phyloP scores from a whole-genome alignment of 805 yeast genomes.

The Myxozyma kluyveri region DNA sequence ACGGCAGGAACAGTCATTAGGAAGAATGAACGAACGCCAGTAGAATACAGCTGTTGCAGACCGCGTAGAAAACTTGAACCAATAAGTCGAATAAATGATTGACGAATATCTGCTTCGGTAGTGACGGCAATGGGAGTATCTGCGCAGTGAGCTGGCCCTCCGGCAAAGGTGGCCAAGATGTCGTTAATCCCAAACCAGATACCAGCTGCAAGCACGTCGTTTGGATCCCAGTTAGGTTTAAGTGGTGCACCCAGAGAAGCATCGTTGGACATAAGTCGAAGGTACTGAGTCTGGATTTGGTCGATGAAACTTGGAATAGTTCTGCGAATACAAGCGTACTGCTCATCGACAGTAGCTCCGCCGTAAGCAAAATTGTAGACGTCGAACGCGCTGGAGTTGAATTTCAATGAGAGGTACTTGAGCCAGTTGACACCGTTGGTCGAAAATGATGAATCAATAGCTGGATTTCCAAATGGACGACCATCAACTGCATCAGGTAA shows the following conservation, averaged over 20 bases:
- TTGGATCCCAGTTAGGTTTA: constrained; percentile 3
- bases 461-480: constrained; percentile 22
- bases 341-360: constrained; percentile 22
- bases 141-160: not conserved
- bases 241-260: not conserved
- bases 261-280: constrained; percentile 5
- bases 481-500: constrained; percentile 2
- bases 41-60: constrained; percentile 7
- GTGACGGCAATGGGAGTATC: not conserved
- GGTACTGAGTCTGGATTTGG: constrained; percentile 6
- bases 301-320: constrained; percentile 3
- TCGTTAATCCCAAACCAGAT: constrained; percentile 27
- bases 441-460: constrained; percentile 1
- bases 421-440: constrained; percentile 22
- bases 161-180: not conserved
- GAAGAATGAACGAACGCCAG: constrained; percentile 13
- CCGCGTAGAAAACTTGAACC: constrained; percentile 9
- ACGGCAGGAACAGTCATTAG: constrained; percentile 15
- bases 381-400: constrained; percentile 8
- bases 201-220: constrained; percentile 1
- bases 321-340: not conserved
- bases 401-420: constrained; percentile 14
- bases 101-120: not conserved
- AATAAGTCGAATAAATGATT: not conserved
- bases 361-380: constrained; percentile 16